These are phyloP conservation scores for Ophiostoma tasmaniense DNA, from an alignment of 2,329 filamentous ascomycete species.

Conservation along the genomic window DNA sequence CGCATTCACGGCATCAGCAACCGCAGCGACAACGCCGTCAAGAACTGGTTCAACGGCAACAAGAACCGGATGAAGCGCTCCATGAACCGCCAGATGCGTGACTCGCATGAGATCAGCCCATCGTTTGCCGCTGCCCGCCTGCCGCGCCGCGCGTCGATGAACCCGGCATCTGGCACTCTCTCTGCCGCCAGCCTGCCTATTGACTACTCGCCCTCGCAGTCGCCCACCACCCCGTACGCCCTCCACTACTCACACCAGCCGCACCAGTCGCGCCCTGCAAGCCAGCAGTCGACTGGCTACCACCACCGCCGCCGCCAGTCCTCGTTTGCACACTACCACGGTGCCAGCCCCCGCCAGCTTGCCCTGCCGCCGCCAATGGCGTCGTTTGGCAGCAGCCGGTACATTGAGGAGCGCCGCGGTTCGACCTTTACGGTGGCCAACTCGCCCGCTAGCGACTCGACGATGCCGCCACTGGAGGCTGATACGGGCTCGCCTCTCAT, in stretches of 20 bases:
- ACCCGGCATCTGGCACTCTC: neutral
- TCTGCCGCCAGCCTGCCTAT: neutral
- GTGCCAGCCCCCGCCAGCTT: neutral
- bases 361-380: neutral
- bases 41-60: constrained; percentile 97
- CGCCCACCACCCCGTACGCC: neutral
- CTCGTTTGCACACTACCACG: neutral
- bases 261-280: neutral
- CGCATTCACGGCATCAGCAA: constrained; percentile 39
- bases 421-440: constrained; percentile 16
- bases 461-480: constrained; percentile 63
- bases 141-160: constrained; percentile 20
- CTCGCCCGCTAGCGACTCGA: constrained; percentile 47
- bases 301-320: neutral
- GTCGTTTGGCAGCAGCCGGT: neutral
- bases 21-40: constrained; percentile 89
- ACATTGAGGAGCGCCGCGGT: constrained; percentile 6
- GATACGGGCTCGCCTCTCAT: constrained; percentile 47
- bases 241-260: neutral
- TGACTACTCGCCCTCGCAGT: neutral
- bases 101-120: neutral
- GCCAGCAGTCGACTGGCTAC: neutral
- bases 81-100: constrained; percentile 27
- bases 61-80: constrained; percentile 67
- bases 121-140: neutral